Evolutionary conservation across 116 monocot genomes (phyloP), one percentile per base, ranked within the genome.

Genomic region (Posidonia oceanica): DNA sequence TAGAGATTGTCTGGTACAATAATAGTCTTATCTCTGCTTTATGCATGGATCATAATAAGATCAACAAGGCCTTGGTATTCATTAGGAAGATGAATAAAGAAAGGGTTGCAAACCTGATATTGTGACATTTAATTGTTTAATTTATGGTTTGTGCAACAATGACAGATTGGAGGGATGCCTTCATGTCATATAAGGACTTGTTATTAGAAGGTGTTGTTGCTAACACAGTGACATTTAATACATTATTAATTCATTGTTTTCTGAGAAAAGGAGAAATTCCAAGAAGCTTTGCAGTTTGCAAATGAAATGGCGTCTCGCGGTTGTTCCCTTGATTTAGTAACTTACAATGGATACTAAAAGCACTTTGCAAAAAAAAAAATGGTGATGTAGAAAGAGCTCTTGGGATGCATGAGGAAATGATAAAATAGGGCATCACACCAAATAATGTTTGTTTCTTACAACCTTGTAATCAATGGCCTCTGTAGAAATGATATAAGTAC

Each of bases 391-490:
- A 88, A 16, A 81, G 65, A 66, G 82, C 77, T 51, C 44, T 96
- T 70, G 89, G 81, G n/a, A 66, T 88, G 66, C 74, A 84, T 54
- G 91, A 96, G 67, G 83, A 87, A 69, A 96, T 96, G 96, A 72
- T 69, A 16, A 71, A 54, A 67, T 76, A 77, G 51, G 87, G 89
- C 57, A 70, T 85, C 54, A 68, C 15, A 14, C 85, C 88, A 2
- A 91, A 76, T 70, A 87, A 73, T 57, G 57, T 82, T n/a, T n/a
- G n/a, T n/a, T 51, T 86, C 96, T 8, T 96, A 89, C 72, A 91
- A 87, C 73, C 72, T 96, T 64, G 59, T 96, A 18, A 83, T 96
- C 41, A 68, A 79, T 76, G 85, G 91, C 11, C 75, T 96, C 3
- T 91, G 89, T 68, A 91, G 67, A 64, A 63, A 40, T n/a, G 76